These are phyloP conservation scores for Mycosphaerella sp. DNA, from an alignment of 2,329 filamentous ascomycete species.

Conservation along the genomic window DNA sequence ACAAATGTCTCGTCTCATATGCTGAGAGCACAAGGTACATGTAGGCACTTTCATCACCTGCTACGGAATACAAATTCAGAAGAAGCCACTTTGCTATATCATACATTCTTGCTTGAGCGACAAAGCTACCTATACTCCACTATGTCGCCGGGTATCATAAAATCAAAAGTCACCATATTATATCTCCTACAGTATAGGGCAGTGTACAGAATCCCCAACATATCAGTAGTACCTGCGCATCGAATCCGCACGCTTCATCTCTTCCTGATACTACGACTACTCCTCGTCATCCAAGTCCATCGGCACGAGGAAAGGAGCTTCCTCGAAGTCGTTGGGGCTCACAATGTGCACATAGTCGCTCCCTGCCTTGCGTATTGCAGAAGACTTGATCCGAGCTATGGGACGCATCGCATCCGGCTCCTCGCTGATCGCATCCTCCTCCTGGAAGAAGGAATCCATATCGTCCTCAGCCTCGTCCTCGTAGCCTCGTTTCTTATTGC, in stretches of 20 bases:
- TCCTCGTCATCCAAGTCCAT: slow-evolving; percentile 17
- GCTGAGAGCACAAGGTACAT: too few relatives aligned
- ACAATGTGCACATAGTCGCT: slow-evolving; percentile 35
- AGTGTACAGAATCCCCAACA: neutral
- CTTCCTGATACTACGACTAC: neutral
- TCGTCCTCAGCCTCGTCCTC: slow-evolving; percentile 35
- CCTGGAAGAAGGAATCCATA: slow-evolving; percentile 33
- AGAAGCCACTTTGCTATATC: too few relatives aligned
- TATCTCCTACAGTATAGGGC: neutral
- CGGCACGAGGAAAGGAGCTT: slow-evolving; percentile 54
- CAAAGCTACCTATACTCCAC: neutral
- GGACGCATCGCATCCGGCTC: slow-evolving; percentile 7
- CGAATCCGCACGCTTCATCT: neutral
- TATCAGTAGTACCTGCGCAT: neutral
- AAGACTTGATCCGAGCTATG: slow-evolving; percentile 30
- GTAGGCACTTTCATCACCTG: too few relatives aligned
- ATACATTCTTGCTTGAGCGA: too few relatives aligned
- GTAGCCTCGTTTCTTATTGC: slow-evolving; percentile 30
- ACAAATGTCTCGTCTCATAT: too few relatives aligned
- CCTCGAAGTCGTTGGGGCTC: slow-evolving; percentile 57
- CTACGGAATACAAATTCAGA: too few relatives aligned
- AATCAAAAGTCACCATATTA: neutral
- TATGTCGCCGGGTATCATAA: neutral
- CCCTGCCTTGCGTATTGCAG: slow-evolving; percentile 29
- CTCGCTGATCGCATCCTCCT: slow-evolving; percentile 12